Base-by-base conservation (phyloP, 1,284 basidiomycete genomes). In the Inonotus hispidus region DNA sequence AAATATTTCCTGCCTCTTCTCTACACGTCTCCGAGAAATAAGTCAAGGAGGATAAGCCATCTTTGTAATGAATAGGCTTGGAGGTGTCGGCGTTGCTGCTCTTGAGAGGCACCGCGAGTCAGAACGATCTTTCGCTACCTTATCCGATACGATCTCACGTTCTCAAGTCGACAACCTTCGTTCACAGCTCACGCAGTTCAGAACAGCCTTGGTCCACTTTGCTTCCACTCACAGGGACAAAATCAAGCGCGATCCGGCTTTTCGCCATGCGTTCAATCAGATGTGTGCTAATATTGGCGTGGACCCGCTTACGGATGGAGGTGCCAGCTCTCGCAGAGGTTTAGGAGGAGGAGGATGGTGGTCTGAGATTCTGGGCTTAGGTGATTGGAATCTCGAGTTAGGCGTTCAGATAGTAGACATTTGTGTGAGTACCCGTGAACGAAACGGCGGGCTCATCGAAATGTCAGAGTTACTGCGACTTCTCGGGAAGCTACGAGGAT, bases 391-490 rank as follows among this genome's bases (percentile, higher is more conserved):
- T 69, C 93, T 93, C 71, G 95, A 97, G 69, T 83, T 99, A 1
- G 93, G 93, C 2, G 93, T 98, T 27, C 96, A 99, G 77, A 90
- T 99, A 65, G 94, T 99, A 53, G 96, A 99, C 71, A 85, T 99
- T 16, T 98, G 96, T 69, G 88, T 98, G 35, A 89, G 85, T 70
- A 96, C 93, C 8, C 78, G 95, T 47, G 87, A 90, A 61, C 76
- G 86, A 47, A 98, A 98, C 66, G 96, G 97, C 0, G 96, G 97
- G 0, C 76, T 98, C 57, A 94, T 99, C 59, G 89, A 90, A 67
- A 85, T 98, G 80, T 79, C 81, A 11, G 95, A 98, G 71, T 78
- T 99, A 46, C 79, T 97, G 19, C 74, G 85, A 35, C 79, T 94
- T 55, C 83, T 99, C 46, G 83, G 82, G 63, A 85, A 83, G 68